A percentile compares a stretch with the other conserved stretches of the same genome.
Evolutionary conservation across 768 basidiomycete species (phyloP).

Genomic region (Holtermanniella nyarrowii): DNA sequence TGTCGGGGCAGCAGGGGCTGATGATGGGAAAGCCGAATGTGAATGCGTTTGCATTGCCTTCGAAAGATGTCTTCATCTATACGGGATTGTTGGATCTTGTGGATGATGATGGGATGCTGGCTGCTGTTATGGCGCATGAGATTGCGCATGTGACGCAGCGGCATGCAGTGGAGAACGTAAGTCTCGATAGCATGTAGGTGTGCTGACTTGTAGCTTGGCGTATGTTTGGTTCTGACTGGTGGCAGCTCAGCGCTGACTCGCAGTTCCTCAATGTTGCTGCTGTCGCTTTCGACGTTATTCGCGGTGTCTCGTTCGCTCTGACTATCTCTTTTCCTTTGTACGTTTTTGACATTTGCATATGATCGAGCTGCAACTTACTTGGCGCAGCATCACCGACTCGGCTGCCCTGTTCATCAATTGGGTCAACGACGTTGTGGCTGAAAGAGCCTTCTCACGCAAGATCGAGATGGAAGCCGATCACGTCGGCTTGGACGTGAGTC

Average conservation of each 20-base stretch:
- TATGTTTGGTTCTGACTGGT: neutral
- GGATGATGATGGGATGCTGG: constrained; percentile 44
- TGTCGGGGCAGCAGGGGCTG: constrained; percentile 3
- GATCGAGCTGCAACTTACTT: neutral
- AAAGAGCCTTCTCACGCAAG: constrained; percentile 44
- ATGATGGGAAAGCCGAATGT: constrained; percentile 34
- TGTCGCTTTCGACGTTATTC: constrained; percentile 45
- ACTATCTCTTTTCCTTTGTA: constrained; percentile 46
- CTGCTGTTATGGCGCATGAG: constrained; percentile 45
- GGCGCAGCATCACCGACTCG: constrained; percentile 40
- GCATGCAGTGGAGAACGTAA: constrained; percentile 46
- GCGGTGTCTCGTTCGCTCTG: constrained; percentile 43
- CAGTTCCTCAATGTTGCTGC: constrained; percentile 44
- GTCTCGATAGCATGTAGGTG: constrained; percentile 17
- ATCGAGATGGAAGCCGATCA: constrained; percentile 46
- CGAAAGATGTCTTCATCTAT: constrained; percentile 45
- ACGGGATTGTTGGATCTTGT: constrained; percentile 44
- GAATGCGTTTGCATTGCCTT: constrained; percentile 44
- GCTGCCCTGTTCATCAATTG: constrained; percentile 42
- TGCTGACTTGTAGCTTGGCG: constrained; percentile 4
- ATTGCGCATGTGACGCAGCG: constrained; percentile 43
- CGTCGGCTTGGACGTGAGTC: constrained; percentile 42
- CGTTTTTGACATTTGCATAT: constrained; percentile 4
- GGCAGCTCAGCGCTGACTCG: neutral
- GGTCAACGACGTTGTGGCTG: constrained; percentile 42